A percentile compares a stretch with the other conserved stretches of the same genome.
Conservation (phyloP, 768 basidiomycete genomes). For the Mycena rebaudengoi region DNA sequence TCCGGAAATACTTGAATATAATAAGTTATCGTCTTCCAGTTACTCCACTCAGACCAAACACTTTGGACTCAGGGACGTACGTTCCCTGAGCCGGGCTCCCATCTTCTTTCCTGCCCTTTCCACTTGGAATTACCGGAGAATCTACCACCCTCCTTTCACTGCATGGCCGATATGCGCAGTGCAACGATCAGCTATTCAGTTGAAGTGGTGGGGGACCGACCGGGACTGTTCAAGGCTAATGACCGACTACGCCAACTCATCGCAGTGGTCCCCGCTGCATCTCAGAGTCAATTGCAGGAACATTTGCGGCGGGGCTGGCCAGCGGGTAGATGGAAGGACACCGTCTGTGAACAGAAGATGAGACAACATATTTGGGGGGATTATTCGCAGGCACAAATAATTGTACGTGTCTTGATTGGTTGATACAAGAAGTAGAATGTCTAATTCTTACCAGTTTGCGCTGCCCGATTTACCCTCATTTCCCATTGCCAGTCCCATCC, state of each 20-base stretch:
- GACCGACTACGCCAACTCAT: neutral
- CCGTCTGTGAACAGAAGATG: no score
- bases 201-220: constrained; percentile 2
- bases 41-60: neutral
- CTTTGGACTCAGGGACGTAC: neutral
- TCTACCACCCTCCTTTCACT: constrained; percentile 5
- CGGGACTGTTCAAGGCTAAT: neutral
- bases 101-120: constrained; percentile 7
- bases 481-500: constrained; percentile 11
- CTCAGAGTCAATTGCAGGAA: no score
- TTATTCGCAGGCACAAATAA: no score
- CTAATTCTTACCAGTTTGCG: neutral
- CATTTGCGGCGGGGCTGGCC: no score
- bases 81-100: neutral
- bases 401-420: no score
- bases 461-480: constrained; percentile 7
- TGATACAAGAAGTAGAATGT: no score
- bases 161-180: neutral
- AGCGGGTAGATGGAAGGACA: no score
- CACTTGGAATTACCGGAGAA: neutral
- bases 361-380: no score
- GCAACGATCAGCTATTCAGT: constrained; percentile 1
- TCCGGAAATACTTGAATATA: neutral
- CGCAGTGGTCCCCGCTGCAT: neutral
- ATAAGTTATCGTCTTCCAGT: neutral